phyloP scores from a whole-genome alignment of 139 green algal species.

The Coelastrella sp. region DNA sequence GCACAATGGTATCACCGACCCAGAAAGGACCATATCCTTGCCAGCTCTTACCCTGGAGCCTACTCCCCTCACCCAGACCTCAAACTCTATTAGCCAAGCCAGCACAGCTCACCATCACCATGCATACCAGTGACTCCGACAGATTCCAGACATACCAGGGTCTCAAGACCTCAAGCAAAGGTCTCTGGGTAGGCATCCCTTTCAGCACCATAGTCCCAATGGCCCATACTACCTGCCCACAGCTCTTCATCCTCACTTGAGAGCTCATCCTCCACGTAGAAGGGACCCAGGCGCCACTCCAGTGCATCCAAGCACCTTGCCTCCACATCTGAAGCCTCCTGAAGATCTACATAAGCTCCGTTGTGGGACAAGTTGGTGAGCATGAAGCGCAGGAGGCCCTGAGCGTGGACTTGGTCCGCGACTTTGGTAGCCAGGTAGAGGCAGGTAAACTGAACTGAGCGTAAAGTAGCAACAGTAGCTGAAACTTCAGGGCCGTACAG shows the following conservation, averaged over 20 bases:
- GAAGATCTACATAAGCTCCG: slow-evolving; percentile 17
- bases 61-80: too few species aligned
- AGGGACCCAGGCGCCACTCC: slow-evolving; percentile 58
- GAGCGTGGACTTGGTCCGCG: slow-evolving; percentile 49
- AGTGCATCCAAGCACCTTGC: slow-evolving; percentile 58
- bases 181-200: not conserved
- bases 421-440: slow-evolving; percentile 68
- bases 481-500: slow-evolving; percentile 4
- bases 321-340: slow-evolving; percentile 58
- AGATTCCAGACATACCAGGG: not conserved
- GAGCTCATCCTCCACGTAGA: slow-evolving; percentile 49
- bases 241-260: slow-evolving; percentile 13
- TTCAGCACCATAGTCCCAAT: slow-evolving; percentile 26
- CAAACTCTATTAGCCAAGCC: too few species aligned
- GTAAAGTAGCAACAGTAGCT: slow-evolving; percentile 40
- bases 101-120: not conserved
- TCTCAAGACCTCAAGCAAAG: not conserved
- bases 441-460: slow-evolving; percentile 64
- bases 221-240: slow-evolving; percentile 21
- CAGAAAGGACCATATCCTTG: too few species aligned
- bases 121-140: not conserved
- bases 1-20: too few species aligned
- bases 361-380: slow-evolving; percentile 31
- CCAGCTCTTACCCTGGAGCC: too few species aligned
- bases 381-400: slow-evolving; percentile 51